Conservation (phyloP, 2,329 filamentous ascomycete genomes). For the Whalleya microplaca region DNA sequence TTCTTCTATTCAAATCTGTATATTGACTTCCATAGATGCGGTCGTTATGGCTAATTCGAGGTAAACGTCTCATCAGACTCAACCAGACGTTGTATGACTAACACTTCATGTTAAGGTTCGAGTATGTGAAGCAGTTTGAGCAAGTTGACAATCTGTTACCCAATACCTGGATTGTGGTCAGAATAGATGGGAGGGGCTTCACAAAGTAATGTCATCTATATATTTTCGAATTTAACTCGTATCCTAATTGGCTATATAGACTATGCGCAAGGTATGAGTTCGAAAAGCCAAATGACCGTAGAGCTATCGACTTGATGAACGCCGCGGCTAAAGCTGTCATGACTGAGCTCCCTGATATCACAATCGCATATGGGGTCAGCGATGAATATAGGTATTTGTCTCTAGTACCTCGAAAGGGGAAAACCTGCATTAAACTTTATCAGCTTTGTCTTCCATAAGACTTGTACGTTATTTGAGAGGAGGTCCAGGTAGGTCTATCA, state of each 20-base stretch:
- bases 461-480: constrained; percentile 81
- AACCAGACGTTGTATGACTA: constrained; percentile 15
- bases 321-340: constrained; percentile 84
- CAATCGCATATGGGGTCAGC: constrained; percentile 88
- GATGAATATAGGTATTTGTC: constrained; percentile 79
- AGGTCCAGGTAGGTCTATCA: constrained; percentile 65
- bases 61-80: constrained; percentile 38
- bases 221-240: background rate
- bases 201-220: constrained; percentile 69
- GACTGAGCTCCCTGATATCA: constrained; percentile 80
- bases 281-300: constrained; percentile 87
- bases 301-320: constrained; percentile 93
- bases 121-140: constrained; percentile 93
- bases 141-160: constrained; percentile 77
- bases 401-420: background rate
- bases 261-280: constrained; percentile 84
- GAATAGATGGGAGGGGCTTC: constrained; percentile 92
- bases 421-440: constrained; percentile 23
- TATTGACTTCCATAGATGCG: background rate
- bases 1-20: background rate
- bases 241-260: constrained; percentile 48
- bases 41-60: constrained; percentile 58
- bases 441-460: constrained; percentile 88
- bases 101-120: constrained; percentile 64
- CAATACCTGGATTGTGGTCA: constrained; percentile 94